Evolutionary conservation across 2,329 filamentous ascomycete species (phyloP), one percentile per base, ranked within the genome.

Genomic region (Arthrobotrys sphaeroides): DNA sequence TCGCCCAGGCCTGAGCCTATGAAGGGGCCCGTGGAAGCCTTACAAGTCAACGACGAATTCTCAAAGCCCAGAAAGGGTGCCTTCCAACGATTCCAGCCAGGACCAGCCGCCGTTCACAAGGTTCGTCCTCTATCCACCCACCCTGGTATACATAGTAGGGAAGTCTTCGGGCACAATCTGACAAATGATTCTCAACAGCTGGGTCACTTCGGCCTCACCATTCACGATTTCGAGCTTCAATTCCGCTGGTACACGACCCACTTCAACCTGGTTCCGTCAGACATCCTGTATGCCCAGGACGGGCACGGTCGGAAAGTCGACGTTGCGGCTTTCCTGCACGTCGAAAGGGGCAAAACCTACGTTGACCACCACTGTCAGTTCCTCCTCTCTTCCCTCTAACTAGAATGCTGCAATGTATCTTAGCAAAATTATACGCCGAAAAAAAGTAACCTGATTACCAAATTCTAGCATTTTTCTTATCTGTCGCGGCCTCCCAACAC

Each of bases 361-460:
- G 83, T 84, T 0, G 87, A 89, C 78, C 87, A 89, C 78, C 87
- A 89, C 78, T 74, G 69, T 74, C n/a, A n/a, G n/a, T n/a, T n/a
- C n/a, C n/a, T n/a, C n/a, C n/a, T n/a, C n/a, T n/a, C n/a, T n/a
- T n/a, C n/a, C n/a, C n/a, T n/a, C n/a, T n/a, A n/a, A n/a, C n/a
- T n/a, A n/a, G n/a, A n/a, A n/a, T n/a, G n/a, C n/a, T n/a, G n/a
- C n/a, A n/a, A n/a, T n/a, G n/a, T n/a, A n/a, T n/a, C n/a, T n/a
- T n/a, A n/a, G n/a, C n/a, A n/a, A n/a, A n/a, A n/a, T n/a, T n/a
- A n/a, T n/a, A n/a, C n/a, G n/a, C n/a, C n/a, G n/a, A n/a, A n/a
- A n/a, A n/a, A n/a, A n/a, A n/a, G n/a, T n/a, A n/a, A n/a, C n/a
- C n/a, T n/a, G n/a, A n/a, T n/a, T n/a, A n/a, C n/a, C n/a, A n/a